Evolutionary conservation across 257 asterid genomes (phyloP), one percentile per base, ranked within the genome.

Genomic region (Capsicum baccatum): DNA sequence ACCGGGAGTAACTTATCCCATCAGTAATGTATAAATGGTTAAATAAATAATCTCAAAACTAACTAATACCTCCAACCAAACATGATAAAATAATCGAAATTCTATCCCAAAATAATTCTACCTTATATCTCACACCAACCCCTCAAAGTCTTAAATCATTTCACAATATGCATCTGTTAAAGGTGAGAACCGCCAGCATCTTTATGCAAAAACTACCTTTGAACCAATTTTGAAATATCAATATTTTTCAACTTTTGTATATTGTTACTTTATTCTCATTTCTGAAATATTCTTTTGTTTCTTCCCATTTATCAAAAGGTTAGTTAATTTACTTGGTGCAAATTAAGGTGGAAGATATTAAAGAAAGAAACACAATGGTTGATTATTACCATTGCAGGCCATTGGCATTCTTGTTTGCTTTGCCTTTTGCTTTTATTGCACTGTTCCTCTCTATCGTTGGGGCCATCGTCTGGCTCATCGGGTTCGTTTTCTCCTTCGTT

Each of bases 341-440:
- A 21, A 10, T 44, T 44, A 26, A 0, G 42, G 16, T 26, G 44
- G 14, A 62, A 62, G 44, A 35, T 19, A 60, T 17, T 16, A 44
- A 57, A 71, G 64, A 13, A 69, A 14, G 59, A 15, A 81, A 66
- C 70, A 71, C 48, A 78, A 37, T 76, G 54, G 86, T 56, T 47
- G 88, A 33, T 84, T 84, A 33, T 84, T 84, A 83, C 44, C 44
- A 39, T 80, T 92, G 94, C 88, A 91, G 91, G 88, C 96, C 96
- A 69, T 73, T 92, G 88, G 96, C 90, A 66, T 92, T 92, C 91
- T 86, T 92, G 90, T 83, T 92, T 33, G 90, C 91, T 73, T 88
- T 92, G 76, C 94, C 94, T 69, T 92, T 91, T 62, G 96, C 91
- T 54, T 70, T 91, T 19, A 35, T 91, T 80, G 66, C 91, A 9